Percentiles rank a stretch among this genome's conserved stretches.
These are phyloP conservation scores for Cordyceps farinosa DNA, from an alignment of 2,329 filamentous ascomycete species.

Conservation along the genomic window DNA sequence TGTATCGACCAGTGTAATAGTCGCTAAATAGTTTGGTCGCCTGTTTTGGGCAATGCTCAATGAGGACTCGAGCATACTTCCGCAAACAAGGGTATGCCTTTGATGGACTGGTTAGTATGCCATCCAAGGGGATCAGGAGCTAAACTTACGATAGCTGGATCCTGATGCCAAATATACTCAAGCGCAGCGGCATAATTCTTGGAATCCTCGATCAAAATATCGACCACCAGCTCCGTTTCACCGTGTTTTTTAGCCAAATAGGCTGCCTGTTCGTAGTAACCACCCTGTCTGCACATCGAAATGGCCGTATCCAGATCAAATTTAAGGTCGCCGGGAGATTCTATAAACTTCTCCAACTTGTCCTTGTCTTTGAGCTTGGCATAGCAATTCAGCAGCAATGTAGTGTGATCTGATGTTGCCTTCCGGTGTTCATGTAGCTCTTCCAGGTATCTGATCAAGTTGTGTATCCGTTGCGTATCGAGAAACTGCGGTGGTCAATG, in stretches of 20 bases:
- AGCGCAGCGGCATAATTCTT: constrained; percentile 86
- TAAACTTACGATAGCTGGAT: constrained; percentile 65
- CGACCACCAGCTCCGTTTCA: constrained; percentile 89
- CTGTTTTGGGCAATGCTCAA: constrained; percentile 79
- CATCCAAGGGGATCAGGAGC: background rate
- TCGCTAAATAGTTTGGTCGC: constrained; percentile 88
- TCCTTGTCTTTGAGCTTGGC: constrained; percentile 96
- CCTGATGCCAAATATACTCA: constrained; percentile 84
- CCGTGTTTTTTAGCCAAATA: constrained; percentile 93
- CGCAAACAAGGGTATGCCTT: constrained; percentile 84
- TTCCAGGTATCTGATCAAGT: constrained; percentile 94
- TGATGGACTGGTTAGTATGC: background rate
- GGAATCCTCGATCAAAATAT: constrained; percentile 93
- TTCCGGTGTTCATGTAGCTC: constrained; percentile 91
- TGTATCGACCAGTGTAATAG: constrained; percentile 87
- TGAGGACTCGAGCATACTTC: constrained; percentile 89
- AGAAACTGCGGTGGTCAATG: constrained; percentile 61
- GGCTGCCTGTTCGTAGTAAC: constrained; percentile 94
- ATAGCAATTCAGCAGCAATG: constrained; percentile 91
- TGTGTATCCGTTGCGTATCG: constrained; percentile 95
- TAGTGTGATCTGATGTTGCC: constrained; percentile 93
- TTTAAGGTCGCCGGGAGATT: constrained; percentile 87
- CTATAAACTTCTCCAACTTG: constrained; percentile 95
- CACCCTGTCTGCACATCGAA: constrained; percentile 93
- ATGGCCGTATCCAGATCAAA: constrained; percentile 98